Evolutionary conservation across 2,329 filamentous ascomycete species (phyloP).

Genomic region (Botrytis paeoniae): DNA sequence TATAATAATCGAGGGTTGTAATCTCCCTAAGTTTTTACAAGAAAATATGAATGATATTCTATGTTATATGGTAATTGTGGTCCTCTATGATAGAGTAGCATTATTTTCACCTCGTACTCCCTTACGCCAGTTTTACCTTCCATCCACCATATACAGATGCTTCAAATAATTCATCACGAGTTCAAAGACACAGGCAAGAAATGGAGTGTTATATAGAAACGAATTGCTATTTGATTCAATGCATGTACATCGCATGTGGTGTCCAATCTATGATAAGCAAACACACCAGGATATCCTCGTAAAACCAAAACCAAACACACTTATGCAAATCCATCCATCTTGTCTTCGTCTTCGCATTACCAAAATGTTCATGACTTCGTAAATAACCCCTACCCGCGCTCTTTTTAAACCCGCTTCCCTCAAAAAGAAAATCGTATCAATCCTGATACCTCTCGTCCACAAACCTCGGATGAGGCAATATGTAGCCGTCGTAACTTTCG

Average conservation of each 20-base stretch:
- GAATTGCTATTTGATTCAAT: neutral
- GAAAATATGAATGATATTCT: neutral
- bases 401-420: neutral
- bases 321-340: neutral
- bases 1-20: neutral
- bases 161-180: neutral
- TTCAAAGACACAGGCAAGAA: neutral
- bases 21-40: neutral
- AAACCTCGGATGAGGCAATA: slow-evolving; percentile 16
- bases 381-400: neutral
- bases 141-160: neutral
- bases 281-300: neutral
- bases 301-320: neutral
- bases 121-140: neutral
- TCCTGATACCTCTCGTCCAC: slow-evolving; percentile 6
- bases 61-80: neutral
- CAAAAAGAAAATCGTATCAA: neutral
- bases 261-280: slow-evolving; percentile 3
- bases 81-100: too few species aligned
- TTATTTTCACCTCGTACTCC: neutral
- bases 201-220: neutral
- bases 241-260: neutral
- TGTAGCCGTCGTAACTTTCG: slow-evolving; percentile 24
- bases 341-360: neutral
- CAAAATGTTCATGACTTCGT: slow-evolving; percentile 15